Evolutionary conservation across 2,329 filamentous ascomycete genomes (phyloP).

Genomic region (Colletotrichum tropicicola): DNA sequence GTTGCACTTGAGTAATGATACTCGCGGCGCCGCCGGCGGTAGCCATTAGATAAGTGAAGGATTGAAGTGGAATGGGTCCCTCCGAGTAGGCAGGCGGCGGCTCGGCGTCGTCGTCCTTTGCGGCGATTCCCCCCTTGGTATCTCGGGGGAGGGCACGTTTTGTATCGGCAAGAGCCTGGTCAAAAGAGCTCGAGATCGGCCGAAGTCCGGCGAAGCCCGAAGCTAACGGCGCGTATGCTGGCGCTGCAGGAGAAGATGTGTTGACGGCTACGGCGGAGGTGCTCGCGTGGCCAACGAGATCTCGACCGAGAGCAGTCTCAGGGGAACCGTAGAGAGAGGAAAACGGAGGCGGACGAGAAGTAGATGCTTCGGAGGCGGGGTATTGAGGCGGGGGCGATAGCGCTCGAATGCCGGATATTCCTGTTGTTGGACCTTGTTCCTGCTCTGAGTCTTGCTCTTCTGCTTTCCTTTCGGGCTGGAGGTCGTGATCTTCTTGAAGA

Average conservation of each 20-base stretch:
- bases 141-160: constrained; percentile 87
- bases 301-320: constrained; percentile 37
- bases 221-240: constrained; percentile 61
- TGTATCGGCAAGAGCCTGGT: constrained; percentile 73
- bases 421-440: no score
- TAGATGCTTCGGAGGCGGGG: constrained; percentile 63
- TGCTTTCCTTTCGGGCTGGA: constrained; percentile 20
- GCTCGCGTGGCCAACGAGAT: no score
- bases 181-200: constrained; percentile 45
- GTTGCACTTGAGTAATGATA: constrained; percentile 99
- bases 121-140: constrained; percentile 78
- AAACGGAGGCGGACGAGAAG: constrained; percentile 65
- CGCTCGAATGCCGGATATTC: constrained; percentile 38
- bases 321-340: constrained; percentile 64
- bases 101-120: constrained; percentile 85
- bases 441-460: neutral
- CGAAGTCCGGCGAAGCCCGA: constrained; percentile 48
- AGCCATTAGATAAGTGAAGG: constrained; percentile 98
- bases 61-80: constrained; percentile 89
- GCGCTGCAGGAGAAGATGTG: constrained; percentile 51
- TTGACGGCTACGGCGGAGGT: no score
- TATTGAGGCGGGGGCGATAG: constrained; percentile 69
- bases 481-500: neutral
- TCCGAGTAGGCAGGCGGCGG: constrained; percentile 96
- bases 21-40: constrained; percentile 95